Conservation (phyloP, 441 rosid genomes). For the Biscutella auriculata region DNA sequence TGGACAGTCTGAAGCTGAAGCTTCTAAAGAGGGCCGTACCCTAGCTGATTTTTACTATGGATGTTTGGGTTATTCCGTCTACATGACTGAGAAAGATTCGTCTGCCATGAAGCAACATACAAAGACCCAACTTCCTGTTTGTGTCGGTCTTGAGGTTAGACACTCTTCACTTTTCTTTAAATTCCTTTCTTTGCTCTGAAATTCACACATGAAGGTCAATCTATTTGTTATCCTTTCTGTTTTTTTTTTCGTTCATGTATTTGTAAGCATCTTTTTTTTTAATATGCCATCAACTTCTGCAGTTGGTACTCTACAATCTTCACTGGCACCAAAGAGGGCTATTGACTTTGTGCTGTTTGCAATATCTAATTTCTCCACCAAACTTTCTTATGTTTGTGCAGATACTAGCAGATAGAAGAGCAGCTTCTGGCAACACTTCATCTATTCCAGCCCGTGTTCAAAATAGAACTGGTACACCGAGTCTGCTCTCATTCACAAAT, state of each 20-base stretch:
- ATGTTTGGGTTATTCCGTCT: slow-evolving; percentile 56
- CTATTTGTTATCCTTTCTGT: background rate
- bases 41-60: slow-evolving; percentile 44
- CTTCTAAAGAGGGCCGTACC: slow-evolving; percentile 33
- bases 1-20: slow-evolving; percentile 40
- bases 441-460: slow-evolving; percentile 35
- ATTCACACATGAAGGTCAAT: background rate
- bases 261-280: background rate
- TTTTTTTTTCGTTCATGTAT: background rate
- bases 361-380: background rate
- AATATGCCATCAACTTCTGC: background rate
- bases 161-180: background rate
- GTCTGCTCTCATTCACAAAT: background rate
- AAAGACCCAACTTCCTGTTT: slow-evolving; percentile 39
- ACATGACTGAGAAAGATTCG: slow-evolving; percentile 25
- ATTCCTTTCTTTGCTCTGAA: background rate
- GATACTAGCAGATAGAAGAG: slow-evolving; percentile 42
- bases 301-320: background rate
- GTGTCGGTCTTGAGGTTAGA: slow-evolving; percentile 56
- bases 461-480: slow-evolving; percentile 29
- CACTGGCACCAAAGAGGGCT: background rate
- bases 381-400: slow-evolving; percentile 22
- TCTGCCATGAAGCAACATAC: slow-evolving; percentile 28
- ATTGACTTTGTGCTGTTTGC: background rate
- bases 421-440: slow-evolving; percentile 24